phyloP scores from a whole-genome alignment of 805 yeast genomes.

The Kazachstania psychrophila region DNA sequence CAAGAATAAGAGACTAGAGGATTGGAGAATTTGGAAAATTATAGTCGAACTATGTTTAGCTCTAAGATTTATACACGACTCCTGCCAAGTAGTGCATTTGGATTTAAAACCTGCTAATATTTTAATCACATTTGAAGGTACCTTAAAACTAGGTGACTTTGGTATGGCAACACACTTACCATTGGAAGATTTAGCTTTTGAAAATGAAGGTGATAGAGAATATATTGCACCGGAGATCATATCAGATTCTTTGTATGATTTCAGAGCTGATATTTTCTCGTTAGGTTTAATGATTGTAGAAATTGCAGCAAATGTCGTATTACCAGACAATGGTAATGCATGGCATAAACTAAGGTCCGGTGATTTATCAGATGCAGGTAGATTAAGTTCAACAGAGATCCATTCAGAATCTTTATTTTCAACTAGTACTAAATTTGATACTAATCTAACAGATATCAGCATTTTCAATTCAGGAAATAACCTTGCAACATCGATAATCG shows the following conservation, averaged over 20 bases:
- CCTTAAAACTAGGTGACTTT: conserved; percentile 89
- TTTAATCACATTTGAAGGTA: conserved; percentile 89
- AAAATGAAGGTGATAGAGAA: conserved; percentile 94
- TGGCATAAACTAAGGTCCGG: conserved; percentile 96
- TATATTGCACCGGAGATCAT: conserved; percentile 96
- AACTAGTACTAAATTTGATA: conserved; percentile 21
- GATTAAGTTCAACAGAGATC: conserved; percentile 63
- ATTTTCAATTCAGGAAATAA: too few species aligned
- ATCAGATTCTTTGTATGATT: conserved; percentile 70
- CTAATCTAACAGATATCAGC: conserved; percentile 20
- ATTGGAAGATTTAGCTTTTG: conserved; percentile 50
- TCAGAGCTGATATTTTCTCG: conserved; percentile 92
- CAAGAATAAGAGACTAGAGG: conserved; percentile 55
- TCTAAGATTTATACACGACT: conserved; percentile 65
- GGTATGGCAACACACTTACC: conserved; percentile 88
- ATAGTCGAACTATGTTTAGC: conserved; percentile 77
- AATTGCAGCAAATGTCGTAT: conserved; percentile 86
- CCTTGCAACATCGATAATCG: not conserved
- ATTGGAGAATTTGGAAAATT: conserved; percentile 97
- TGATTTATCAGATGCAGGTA: conserved; percentile 90
- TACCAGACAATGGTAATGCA: conserved; percentile 92
- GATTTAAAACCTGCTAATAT: conserved; percentile 95
- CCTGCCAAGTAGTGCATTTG: conserved; percentile 67
- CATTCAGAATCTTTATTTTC: conserved; percentile 29
- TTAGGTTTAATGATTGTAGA: conserved; percentile 89